Conservation (phyloP, 352 stramenopile species). For the Phytopythium mirpurense region DNA sequence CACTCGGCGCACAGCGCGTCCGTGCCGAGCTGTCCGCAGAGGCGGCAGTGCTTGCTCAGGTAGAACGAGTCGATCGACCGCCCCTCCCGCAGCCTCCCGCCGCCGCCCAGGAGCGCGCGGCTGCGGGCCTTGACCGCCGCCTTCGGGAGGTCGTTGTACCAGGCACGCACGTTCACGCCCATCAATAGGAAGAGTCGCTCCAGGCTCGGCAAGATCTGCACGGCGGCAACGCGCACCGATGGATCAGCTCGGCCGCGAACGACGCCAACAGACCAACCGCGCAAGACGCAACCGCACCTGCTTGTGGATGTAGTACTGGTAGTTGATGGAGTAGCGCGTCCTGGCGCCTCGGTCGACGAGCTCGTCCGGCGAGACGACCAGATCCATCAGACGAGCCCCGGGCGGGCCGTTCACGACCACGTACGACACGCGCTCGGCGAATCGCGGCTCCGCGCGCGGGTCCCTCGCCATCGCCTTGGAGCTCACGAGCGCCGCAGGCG, state of each 20-base stretch:
- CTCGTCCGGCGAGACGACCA: constrained; percentile 84
- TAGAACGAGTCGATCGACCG: constrained; percentile 83
- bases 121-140: constrained; percentile 49
- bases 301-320: constrained; percentile 93
- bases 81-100: constrained; percentile 4
- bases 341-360: constrained; percentile 33
- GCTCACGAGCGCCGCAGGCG: constrained; percentile 74
- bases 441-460: constrained; percentile 66
- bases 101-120: constrained; percentile 13
- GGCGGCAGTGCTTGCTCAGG: constrained; percentile 71
- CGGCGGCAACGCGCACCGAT: not conserved
- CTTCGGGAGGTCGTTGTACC: constrained; percentile 63
- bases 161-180: constrained; percentile 69
- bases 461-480: constrained; percentile 78
- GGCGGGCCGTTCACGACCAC: constrained; percentile 88
- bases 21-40: constrained; percentile 63
- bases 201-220: constrained; percentile 76
- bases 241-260: too few species aligned
- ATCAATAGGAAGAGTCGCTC: constrained; percentile 80
- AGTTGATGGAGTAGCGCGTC: constrained; percentile 68
- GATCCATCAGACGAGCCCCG: constrained; percentile 83
- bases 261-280: not conserved
- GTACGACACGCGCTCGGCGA: constrained; percentile 87
- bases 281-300: constrained; percentile 33
- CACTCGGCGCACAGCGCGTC: constrained; percentile 51